Evolutionary conservation across 441 rosid genomes (phyloP).

Genomic region (Dalechampia spathulata): DNA sequence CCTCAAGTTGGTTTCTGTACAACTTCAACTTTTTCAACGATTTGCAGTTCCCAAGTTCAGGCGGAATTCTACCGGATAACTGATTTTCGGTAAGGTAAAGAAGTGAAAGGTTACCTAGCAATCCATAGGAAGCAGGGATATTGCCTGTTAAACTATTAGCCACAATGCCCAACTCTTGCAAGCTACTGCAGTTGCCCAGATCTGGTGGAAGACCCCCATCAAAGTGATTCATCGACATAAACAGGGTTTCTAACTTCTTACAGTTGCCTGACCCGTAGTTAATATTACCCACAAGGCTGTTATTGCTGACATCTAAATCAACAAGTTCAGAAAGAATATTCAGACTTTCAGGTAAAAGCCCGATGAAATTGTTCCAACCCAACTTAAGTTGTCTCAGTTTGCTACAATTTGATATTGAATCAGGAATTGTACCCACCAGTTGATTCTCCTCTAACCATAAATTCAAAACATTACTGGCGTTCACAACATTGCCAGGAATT

Average conservation of each 20-base stretch:
- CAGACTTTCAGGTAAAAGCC: conserved; percentile 44
- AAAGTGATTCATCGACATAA: conserved; percentile 46
- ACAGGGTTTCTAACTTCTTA: conserved; percentile 34
- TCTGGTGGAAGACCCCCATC: conserved; percentile 47
- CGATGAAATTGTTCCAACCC: conserved; percentile 38
- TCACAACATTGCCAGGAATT: conserved; percentile 49
- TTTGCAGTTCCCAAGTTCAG: conserved; percentile 62
- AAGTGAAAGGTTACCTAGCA: conserved; percentile 23
- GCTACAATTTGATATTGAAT: conserved; percentile 51
- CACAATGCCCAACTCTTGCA: conserved; percentile 26
- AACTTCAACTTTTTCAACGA: conserved; percentile 33
- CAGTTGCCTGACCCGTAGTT: conserved; percentile 35
- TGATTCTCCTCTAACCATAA: conserved; percentile 30
- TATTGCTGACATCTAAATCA: conserved; percentile 9
- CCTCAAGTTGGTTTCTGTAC: conserved; percentile 52
- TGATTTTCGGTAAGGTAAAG: conserved; percentile 51
- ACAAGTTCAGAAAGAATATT: conserved; percentile 1
- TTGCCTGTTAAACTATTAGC: conserved; percentile 37
- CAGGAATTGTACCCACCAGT: conserved; percentile 53
- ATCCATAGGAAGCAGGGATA: conserved; percentile 67
- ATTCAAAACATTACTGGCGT: conserved; percentile 24
- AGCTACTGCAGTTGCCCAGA: conserved; percentile 52
- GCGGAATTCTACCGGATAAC: conserved; percentile 61
- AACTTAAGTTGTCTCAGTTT: conserved; percentile 33
- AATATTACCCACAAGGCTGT: conserved; percentile 47